Evolutionary conservation across 208 protist species (phyloP).

Genomic region (Spongospora subterranea): DNA sequence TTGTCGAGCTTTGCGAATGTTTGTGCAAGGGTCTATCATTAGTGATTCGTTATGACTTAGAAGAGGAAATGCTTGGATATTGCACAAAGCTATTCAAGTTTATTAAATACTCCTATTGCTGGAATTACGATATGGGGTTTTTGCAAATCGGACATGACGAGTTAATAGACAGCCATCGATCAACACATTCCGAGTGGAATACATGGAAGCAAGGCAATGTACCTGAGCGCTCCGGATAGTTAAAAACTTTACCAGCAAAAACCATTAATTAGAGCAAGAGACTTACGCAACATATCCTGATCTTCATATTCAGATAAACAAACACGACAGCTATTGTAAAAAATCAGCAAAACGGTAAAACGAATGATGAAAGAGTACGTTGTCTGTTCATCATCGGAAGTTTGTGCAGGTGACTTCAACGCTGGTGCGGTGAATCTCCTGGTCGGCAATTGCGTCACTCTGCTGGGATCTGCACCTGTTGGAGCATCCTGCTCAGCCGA

Average conservation of each 20-base stretch:
- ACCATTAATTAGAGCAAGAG: background rate
- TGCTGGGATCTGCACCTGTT: slow-evolving; percentile 6
- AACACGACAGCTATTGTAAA: background rate
- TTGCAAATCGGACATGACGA: slow-evolving; percentile 37
- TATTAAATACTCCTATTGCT: too few relatives aligned
- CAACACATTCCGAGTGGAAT: slow-evolving; percentile 14
- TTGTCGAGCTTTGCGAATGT: too few relatives aligned
- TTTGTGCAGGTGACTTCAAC: background rate
- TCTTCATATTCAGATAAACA: slow-evolving; percentile 44
- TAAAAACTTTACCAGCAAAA: too few relatives aligned
- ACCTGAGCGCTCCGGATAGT: too few relatives aligned
- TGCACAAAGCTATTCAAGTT: too few relatives aligned
- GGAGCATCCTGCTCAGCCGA: background rate
- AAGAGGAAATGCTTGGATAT: too few relatives aligned
- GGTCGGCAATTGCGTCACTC: slow-evolving; percentile 15
- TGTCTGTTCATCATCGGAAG: background rate
- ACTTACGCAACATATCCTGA: background rate
- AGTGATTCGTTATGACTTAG: too few relatives aligned
- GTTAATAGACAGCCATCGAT: slow-evolving; percentile 19
- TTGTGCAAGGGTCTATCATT: too few relatives aligned
- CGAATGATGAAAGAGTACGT: slow-evolving; percentile 1
- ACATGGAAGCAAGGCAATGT: slow-evolving; percentile 52
- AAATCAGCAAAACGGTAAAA: background rate
- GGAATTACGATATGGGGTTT: background rate
- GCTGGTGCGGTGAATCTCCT: slow-evolving; percentile 1